These are phyloP conservation scores for Zygoascus ofunaensis DNA, from an alignment of 805 yeast genomes.

Conservation along the genomic window DNA sequence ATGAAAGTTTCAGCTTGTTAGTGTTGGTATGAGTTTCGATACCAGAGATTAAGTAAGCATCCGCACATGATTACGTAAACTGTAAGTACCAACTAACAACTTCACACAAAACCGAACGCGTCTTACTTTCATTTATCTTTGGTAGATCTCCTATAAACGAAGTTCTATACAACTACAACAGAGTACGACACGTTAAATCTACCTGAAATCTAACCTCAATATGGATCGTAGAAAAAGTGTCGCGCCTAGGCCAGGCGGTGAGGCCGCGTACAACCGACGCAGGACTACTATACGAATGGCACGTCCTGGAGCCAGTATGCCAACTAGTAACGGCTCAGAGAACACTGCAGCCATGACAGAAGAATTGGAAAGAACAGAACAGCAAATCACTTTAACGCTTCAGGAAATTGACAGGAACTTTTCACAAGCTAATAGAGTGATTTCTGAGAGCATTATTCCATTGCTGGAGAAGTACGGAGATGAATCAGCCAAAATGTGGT, in stretches of 20 bases:
- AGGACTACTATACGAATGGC: slow-evolving; percentile 3
- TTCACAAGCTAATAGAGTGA: slow-evolving; percentile 54
- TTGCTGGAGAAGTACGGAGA: slow-evolving; percentile 50
- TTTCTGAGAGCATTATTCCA: slow-evolving; percentile 62
- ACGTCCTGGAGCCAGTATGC: neutral
- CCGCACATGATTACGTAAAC: no score
- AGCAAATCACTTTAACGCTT: slow-evolving; percentile 63
- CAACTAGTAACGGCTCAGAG: neutral
- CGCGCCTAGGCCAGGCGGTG: slow-evolving; percentile 1
- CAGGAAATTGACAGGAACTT: slow-evolving; percentile 75
- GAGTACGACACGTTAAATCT: no score
- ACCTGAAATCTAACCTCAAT: no score
- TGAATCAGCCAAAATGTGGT: slow-evolving; percentile 53
- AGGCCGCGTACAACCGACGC: slow-evolving; percentile 1
- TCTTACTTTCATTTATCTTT: no score
- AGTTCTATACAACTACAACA: no score
- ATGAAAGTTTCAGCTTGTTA: no score
- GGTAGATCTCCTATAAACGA: no score
- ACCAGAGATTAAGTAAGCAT: no score
- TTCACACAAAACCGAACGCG: no score
- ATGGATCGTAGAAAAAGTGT: neutral
- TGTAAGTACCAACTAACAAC: no score
- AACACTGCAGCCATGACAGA: slow-evolving; percentile 19
- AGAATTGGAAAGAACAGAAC: slow-evolving; percentile 62
- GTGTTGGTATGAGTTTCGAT: no score